These are phyloP conservation scores for Crucibulum laeve DNA, from an alignment of 768 basidiomycete species.

Conservation along the genomic window DNA sequence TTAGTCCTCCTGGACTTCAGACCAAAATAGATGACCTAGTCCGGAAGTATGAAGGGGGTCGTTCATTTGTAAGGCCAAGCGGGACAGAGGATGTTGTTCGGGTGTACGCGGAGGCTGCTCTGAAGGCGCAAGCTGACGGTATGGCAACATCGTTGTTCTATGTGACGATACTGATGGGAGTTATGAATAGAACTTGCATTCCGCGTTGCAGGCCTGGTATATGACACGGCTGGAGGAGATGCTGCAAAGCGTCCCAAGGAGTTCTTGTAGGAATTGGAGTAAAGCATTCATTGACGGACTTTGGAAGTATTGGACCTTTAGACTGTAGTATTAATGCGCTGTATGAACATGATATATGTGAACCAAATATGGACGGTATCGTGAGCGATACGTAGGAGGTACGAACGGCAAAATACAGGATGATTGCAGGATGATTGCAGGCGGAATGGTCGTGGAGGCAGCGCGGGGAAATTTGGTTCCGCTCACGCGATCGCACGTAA, in stretches of 20 bases:
- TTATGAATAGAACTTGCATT: constrained; percentile 66
- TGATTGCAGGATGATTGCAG: no score
- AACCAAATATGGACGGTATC: no score
- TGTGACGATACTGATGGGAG: constrained; percentile 6
- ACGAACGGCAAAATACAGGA: no score
- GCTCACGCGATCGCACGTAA: constrained; percentile 33
- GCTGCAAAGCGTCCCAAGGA: constrained; percentile 72
- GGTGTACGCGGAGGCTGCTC: constrained; percentile 90
- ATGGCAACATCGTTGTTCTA: constrained; percentile 20
- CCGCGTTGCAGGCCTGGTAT: constrained; percentile 81
- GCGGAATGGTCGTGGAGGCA: no score
- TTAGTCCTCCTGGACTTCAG: constrained; percentile 78
- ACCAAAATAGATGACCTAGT: constrained; percentile 78
- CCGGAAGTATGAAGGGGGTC: constrained; percentile 72
- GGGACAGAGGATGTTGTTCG: constrained; percentile 98
- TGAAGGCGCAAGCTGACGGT: constrained; percentile 80
- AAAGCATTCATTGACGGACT: neutral
- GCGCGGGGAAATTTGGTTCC: constrained; percentile 1
- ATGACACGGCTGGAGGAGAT: constrained; percentile 81
- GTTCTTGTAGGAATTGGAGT: constrained; percentile 45
- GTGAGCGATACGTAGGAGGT: neutral
- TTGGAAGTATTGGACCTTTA: neutral
- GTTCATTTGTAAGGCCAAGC: constrained; percentile 93
- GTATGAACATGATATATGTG: no score
- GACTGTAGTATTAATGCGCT: neutral